phyloP scores from a whole-genome alignment of 2,329 filamentous ascomycete genomes.

The Diaporthe vexans region DNA sequence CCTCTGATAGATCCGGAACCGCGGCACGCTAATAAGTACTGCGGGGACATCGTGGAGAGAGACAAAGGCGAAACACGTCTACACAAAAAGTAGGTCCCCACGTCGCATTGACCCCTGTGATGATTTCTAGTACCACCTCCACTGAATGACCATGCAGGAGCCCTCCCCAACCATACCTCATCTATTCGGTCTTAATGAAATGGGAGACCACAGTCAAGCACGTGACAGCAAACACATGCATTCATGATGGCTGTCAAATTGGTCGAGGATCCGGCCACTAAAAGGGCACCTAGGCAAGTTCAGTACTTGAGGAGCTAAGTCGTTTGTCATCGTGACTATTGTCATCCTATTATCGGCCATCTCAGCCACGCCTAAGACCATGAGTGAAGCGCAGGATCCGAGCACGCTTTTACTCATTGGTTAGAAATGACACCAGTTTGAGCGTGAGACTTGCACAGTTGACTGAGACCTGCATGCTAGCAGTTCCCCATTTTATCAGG shows the following conservation, averaged over 20 bases:
- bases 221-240: too few species aligned
- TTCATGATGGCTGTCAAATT: neutral
- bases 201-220: neutral
- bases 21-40: too few species aligned
- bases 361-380: neutral
- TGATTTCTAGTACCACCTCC: neutral
- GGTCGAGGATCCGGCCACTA: neutral
- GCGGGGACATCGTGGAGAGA: too few species aligned
- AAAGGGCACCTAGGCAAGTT: neutral
- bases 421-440: neutral
- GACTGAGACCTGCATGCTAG: constrained; percentile 6
- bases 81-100: neutral
- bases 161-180: neutral
- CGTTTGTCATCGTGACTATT: neutral
- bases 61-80: too few species aligned
- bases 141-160: neutral
- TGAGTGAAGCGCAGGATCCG: neutral
- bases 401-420: neutral
- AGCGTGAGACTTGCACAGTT: neutral
- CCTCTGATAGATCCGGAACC: too few species aligned
- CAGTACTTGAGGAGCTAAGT: neutral
- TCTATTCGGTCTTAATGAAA: neutral
- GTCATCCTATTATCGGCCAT: neutral
- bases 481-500: neutral
- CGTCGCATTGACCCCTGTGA: neutral